phyloP scores from a whole-genome alignment of 306 rosid species.

The Cucumis cinereus region DNA sequence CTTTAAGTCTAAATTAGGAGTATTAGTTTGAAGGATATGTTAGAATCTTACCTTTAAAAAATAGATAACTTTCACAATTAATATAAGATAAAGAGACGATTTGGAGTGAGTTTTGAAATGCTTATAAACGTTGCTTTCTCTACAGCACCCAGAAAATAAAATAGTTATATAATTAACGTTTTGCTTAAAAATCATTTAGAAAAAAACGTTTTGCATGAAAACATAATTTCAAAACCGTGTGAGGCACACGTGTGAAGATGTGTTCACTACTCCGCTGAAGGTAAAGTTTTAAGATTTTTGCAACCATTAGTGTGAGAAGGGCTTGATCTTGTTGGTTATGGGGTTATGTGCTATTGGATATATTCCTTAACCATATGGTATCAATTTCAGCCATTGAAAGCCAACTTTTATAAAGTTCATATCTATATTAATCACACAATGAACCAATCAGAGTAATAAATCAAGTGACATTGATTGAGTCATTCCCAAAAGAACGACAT shows the following conservation, averaged over 20 bases:
- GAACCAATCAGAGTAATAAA: neutral
- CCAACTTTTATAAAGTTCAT: slow-evolving; percentile 2
- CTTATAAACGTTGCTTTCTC: too few species aligned
- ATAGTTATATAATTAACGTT: neutral
- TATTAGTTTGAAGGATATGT: too few species aligned
- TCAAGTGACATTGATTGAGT: neutral
- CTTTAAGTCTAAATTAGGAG: too few species aligned
- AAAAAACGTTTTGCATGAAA: neutral
- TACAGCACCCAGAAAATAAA: too few species aligned
- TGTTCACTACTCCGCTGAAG: neutral
- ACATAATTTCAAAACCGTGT: neutral
- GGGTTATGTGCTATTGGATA: slow-evolving; percentile 1
- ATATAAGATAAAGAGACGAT: too few species aligned
- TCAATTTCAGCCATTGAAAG: slow-evolving; percentile 3
- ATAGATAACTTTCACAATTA: too few species aligned
- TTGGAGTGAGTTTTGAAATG: too few species aligned
- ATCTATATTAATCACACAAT: slow-evolving; percentile 1
- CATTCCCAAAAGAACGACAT: neutral
- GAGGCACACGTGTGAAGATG: neutral
- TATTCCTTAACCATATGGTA: slow-evolving; percentile 5
- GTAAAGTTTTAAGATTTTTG: neutral
- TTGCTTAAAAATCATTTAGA: neutral
- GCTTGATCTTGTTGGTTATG: neutral
- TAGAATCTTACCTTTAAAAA: too few species aligned
- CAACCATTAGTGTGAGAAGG: neutral